Conservation (phyloP, 495 filamentous ascomycete genomes). For the Trichoderma reesei region DNA sequence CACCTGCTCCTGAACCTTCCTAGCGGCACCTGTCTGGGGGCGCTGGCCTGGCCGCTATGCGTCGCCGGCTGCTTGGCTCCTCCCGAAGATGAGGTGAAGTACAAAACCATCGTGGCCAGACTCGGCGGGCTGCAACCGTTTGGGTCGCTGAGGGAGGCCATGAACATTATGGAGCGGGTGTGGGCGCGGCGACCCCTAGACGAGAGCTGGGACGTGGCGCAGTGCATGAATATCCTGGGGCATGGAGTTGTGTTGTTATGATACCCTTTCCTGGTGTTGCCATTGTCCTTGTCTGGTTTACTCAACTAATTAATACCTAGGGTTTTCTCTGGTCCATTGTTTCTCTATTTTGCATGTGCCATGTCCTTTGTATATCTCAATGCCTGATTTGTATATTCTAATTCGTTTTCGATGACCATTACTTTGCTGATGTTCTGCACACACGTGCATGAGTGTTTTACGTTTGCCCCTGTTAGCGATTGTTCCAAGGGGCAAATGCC, state of each 20-base stretch:
- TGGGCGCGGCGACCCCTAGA: conserved; percentile 33
- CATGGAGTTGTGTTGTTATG: conserved; percentile 31
- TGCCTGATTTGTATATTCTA: no score
- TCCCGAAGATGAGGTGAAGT: conserved; percentile 30
- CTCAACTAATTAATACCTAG: no score
- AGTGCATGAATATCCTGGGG: conserved; percentile 28
- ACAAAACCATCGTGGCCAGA: conserved; percentile 28
- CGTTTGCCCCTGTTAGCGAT: no score
- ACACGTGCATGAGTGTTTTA: no score
- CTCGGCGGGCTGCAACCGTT: conserved; percentile 34
- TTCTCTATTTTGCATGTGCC: no score
- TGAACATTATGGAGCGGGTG: conserved; percentile 41
- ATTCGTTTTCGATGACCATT: no score
- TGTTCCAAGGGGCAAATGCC: no score
- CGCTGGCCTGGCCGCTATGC: conserved; percentile 42
- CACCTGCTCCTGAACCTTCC: conserved; percentile 24
- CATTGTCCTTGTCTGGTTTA: no score
- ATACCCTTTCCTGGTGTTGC: conserved; percentile 8
- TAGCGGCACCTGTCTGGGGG: conserved; percentile 23
- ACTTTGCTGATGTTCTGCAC: no score
- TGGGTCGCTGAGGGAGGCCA: conserved; percentile 36
- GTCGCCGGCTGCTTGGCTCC: conserved; percentile 43
- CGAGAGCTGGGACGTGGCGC: conserved; percentile 29
- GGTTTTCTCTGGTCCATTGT: no score
- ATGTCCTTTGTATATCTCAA: no score